These are phyloP conservation scores for Colletotrichum zoysiae DNA, from an alignment of 2,329 filamentous ascomycete genomes.

Conservation along the genomic window DNA sequence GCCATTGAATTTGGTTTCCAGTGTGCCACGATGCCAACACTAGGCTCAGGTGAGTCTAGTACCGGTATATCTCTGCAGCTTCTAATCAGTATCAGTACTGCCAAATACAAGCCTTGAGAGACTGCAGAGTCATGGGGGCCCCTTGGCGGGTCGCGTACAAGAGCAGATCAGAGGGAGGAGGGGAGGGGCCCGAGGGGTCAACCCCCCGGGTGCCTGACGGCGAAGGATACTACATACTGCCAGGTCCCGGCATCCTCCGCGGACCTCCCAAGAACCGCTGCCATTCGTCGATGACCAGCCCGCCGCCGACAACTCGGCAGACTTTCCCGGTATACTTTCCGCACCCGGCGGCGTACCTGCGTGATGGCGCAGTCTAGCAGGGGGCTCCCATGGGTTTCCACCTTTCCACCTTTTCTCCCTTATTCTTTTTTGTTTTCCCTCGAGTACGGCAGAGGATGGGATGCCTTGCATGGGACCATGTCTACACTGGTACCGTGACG, in stretches of 20 bases:
- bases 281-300: constrained; percentile 17
- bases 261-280: neutral
- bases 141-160: constrained; percentile 2
- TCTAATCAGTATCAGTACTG: too few relatives aligned
- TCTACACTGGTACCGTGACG: neutral
- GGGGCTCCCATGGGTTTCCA: constrained; percentile 19
- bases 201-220: constrained; percentile 9
- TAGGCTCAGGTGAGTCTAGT: too few relatives aligned
- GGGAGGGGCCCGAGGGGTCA: constrained; percentile 14
- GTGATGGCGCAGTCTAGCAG: constrained; percentile 24
- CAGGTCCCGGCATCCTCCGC: neutral
- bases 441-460: constrained; percentile 14
- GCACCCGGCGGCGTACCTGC: neutral
- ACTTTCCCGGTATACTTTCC: constrained; percentile 8
- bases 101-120: too few relatives aligned
- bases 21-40: neutral
- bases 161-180: constrained; percentile 21
- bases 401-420: neutral
- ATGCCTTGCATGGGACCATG: constrained; percentile 9
- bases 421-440: neutral
- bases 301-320: constrained; percentile 22
- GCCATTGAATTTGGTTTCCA: too few relatives aligned
- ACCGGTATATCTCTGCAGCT: too few relatives aligned
- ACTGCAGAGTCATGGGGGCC: neutral
- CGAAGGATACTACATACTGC: constrained; percentile 6